A percentile compares a stretch with the other conserved stretches of the same genome.
Conservation (phyloP, 1,284 basidiomycete species). For the Mycosarcoma mackinlayi region DNA sequence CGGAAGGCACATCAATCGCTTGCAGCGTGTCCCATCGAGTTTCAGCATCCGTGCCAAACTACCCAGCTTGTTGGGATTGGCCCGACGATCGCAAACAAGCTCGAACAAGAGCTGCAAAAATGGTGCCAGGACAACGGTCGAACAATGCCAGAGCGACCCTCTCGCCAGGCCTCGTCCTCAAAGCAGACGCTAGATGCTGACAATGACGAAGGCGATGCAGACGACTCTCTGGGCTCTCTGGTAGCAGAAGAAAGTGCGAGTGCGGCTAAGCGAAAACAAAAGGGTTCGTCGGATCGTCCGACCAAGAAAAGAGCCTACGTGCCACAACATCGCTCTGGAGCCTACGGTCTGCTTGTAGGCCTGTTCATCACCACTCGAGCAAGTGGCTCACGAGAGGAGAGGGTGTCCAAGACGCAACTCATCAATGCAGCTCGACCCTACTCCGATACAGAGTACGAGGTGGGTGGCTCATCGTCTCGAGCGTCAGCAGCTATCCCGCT, state of each 20-base stretch:
- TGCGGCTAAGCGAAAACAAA: conserved; percentile 15
- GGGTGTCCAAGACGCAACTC: conserved; percentile 58
- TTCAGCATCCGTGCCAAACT: conserved; percentile 59
- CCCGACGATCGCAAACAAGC: conserved; percentile 54
- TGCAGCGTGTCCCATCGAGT: conserved; percentile 44
- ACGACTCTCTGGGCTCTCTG: too few species aligned
- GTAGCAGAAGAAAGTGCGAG: neutral
- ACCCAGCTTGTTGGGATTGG: conserved; percentile 58
- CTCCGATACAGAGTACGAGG: conserved; percentile 62
- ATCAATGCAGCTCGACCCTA: conserved; percentile 59
- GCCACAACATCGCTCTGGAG: conserved; percentile 62
- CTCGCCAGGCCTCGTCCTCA: conserved; percentile 10
- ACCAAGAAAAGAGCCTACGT: conserved; percentile 58
- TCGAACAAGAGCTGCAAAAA: conserved; percentile 50
- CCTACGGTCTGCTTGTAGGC: conserved; percentile 63
- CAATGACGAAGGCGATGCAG: neutral
- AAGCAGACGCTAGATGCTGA: conserved; percentile 4
- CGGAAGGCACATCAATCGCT: conserved; percentile 56
- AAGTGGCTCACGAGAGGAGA: conserved; percentile 16
- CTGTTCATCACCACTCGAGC: conserved; percentile 46
- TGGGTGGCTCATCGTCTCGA: conserved; percentile 32
- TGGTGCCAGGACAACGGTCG: conserved; percentile 54
- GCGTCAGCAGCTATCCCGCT: conserved; percentile 37
- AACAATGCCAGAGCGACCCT: conserved; percentile 47
- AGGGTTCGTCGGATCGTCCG: conserved; percentile 18